Base-by-base conservation (phyloP, 2,329 filamentous ascomycete genomes). In the Sporothrix globosa region DNA sequence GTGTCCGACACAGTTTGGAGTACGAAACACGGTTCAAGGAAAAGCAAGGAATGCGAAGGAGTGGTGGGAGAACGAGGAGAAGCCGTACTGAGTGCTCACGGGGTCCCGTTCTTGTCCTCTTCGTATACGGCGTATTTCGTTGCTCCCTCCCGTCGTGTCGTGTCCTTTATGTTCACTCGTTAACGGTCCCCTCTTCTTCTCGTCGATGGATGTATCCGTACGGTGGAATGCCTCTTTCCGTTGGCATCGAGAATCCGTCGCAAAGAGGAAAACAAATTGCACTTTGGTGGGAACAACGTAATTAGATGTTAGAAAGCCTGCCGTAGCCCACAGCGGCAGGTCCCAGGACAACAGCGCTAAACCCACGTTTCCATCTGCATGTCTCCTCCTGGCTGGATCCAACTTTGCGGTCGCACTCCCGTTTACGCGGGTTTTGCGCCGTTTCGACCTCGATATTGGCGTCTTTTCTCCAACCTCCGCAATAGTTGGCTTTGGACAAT, bases 391-490 rank as follows among this genome's bases (percentile, higher is more conserved):
- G 44, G 44, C 44, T 13, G 44, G 4, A 2, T 1, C 13, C 44
- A 19, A 48, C 44, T 14, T 13, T 19, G 6, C 34, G 9, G 34
- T 7, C 34, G 34, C 34, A 34, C 34, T 34, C 34, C 34, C 53
- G 14, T 34, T 39, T 60, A 19, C 56, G 56, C 56, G 21, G 30
- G 54, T 60, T 58, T 60, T 60, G 30, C 7, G 10, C 30, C 56
- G 2, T 30, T 30, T n/a, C 9, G 14, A 60, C 39, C 30, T 60
- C 54, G 30, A 41, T 60, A 21, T 60, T 56, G 53, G 53, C 53
- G 53, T 58, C 17, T 24, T 17, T 44, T 10, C 34, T 61, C 56
- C 56, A 61, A 13, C 56, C 56, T 61, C 56, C n/a, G 3, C 10
- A 60, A 50, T 50, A 44, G 14, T 61, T 34, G 34, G 34, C 34